A percentile compares a stretch with the other conserved stretches of the same genome.
Conservation (phyloP, 2,329 filamentous ascomycete species). For the Cladosporium sp. region DNA sequence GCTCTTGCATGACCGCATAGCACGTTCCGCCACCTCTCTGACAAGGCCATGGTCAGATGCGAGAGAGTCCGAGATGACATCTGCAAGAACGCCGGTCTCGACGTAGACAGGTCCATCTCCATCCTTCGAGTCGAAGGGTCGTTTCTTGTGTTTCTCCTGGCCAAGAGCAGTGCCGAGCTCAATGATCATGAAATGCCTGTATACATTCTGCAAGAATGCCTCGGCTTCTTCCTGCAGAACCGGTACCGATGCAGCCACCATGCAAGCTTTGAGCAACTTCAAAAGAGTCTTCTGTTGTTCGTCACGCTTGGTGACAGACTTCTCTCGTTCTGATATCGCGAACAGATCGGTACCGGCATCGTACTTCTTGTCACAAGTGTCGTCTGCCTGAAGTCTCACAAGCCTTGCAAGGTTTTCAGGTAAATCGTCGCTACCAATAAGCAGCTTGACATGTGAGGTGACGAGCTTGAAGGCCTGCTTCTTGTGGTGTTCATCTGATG, state of each 20-base stretch:
- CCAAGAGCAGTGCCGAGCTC: conserved; percentile 86
- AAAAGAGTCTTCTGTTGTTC: conserved; percentile 80
- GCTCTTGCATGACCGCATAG: conserved; percentile 76
- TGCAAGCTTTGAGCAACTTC: conserved; percentile 83
- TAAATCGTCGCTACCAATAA: conserved; percentile 81
- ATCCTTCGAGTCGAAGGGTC: conserved; percentile 78
- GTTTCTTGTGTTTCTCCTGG: conserved; percentile 72
- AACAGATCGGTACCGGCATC: conserved; percentile 71
- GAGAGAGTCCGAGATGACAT: conserved; percentile 86
- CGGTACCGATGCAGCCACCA: conserved; percentile 73
- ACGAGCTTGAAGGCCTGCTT: conserved; percentile 87
- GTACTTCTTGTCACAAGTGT: conserved; percentile 71
- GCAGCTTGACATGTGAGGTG: conserved; percentile 83
- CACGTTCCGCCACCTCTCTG: conserved; percentile 77
- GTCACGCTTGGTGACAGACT: conserved; percentile 83
- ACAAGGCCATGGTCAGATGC: conserved; percentile 81
- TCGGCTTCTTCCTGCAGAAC: conserved; percentile 77
- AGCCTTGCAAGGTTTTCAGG: conserved; percentile 86
- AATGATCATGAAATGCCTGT: conserved; percentile 84
- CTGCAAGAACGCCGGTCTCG: conserved; percentile 81
- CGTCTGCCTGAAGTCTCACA: conserved; percentile 85
- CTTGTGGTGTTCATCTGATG: conserved; percentile 85
- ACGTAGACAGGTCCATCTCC: conserved; percentile 87
- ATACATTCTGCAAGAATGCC: conserved; percentile 74
- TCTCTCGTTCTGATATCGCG: conserved; percentile 73